Evolutionary conservation across 805 yeast genomes (phyloP), one percentile per base, ranked within the genome.

Genomic region (Ogataea siamensis): DNA sequence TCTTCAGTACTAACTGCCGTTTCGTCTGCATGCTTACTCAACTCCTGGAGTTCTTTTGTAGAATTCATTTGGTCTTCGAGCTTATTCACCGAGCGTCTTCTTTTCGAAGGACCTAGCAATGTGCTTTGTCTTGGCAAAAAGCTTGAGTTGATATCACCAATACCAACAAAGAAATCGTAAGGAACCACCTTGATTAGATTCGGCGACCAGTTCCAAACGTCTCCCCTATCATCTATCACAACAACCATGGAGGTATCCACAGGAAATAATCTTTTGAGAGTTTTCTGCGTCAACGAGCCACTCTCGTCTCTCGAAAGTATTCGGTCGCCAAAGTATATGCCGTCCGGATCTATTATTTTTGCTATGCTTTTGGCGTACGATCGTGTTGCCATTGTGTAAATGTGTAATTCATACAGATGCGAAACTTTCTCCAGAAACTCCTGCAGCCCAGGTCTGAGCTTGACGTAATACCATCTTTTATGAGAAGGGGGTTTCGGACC

Each of bases 121-220:
- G 66, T 63, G 47, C 71, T 79, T 45, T 87, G 86, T 53, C 86
- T 81, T 0, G 99, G 98, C 39, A 93, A 66, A 55, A 88, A 88
- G 49, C 87, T 82, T 14, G 96, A 87, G 55, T 93, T 93, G 55
- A 93, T 93, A 66, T 93, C 99, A 19, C 99, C 99, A 40, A 91
- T 87, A 8, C 98, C 98, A 24, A 89, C 95, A 54, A 93, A 93
- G 53, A 93, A 93, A 58, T 87, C 95, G 59, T 87, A 93, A 0
- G 99, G 99, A 2, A 88, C 83, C 5, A 91, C 98, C 62, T 91
- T 87, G 42, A 93, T 78, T 51, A 93, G 66, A 57, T 93, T 89
- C 9, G 83, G 80, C 49, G 87, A 85, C 99, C 99, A 93, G 55
- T 85, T 86, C 99, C 99, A 93, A 14, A 93, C 99, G 60, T 93